Evolutionary conservation across 108 stramenopile genomes (phyloP).

Genomic region (Stephanodiscus triporus): DNA sequence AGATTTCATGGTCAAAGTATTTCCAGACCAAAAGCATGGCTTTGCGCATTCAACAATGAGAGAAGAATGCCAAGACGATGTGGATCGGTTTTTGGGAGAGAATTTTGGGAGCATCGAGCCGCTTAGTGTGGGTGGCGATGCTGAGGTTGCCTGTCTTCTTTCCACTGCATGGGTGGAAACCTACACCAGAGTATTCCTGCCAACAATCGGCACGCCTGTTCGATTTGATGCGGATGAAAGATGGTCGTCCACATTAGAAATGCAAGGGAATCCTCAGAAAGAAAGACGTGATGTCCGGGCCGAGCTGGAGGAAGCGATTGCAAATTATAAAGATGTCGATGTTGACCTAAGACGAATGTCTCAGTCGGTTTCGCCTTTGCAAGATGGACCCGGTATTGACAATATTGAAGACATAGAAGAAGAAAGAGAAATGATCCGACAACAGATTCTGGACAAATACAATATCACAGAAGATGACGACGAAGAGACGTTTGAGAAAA

Average conservation of each 20-base stretch:
- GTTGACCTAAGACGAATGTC: conserved; percentile 63
- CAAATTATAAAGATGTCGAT: conserved; percentile 59
- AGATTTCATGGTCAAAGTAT: conserved; percentile 85
- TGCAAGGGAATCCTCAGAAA: conserved; percentile 45
- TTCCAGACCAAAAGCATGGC: conserved; percentile 80
- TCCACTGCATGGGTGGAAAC: conserved; percentile 90
- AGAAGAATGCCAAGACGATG: conserved; percentile 15
- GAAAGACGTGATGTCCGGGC: conserved; percentile 60
- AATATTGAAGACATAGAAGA: conserved; percentile 57
- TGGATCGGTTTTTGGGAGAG: conserved; percentile 65
- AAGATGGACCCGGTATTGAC: conserved; percentile 37
- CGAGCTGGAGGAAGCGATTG: conserved; percentile 70
- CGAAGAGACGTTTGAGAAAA: conserved; percentile 46
- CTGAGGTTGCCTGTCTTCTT: conserved; percentile 82
- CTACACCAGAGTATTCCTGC: conserved; percentile 77
- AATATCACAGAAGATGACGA: conserved; percentile 59
- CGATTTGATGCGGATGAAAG: conserved; percentile 60
- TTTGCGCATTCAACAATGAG: conserved; percentile 68
- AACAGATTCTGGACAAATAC: conserved; percentile 54
- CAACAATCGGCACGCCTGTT: conserved; percentile 71
- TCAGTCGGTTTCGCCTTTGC: conserved; percentile 40
- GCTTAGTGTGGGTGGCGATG: conserved; percentile 53
- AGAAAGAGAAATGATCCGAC: conserved; percentile 39
- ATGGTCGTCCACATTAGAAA: conserved; percentile 50
- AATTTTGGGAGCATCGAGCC: conserved; percentile 71